Percentiles rank a stretch among this genome's conserved stretches.
These are phyloP conservation scores for Cyclotella distinguenda DNA, from an alignment of 108 stramenopile species.

Conservation along the genomic window DNA sequence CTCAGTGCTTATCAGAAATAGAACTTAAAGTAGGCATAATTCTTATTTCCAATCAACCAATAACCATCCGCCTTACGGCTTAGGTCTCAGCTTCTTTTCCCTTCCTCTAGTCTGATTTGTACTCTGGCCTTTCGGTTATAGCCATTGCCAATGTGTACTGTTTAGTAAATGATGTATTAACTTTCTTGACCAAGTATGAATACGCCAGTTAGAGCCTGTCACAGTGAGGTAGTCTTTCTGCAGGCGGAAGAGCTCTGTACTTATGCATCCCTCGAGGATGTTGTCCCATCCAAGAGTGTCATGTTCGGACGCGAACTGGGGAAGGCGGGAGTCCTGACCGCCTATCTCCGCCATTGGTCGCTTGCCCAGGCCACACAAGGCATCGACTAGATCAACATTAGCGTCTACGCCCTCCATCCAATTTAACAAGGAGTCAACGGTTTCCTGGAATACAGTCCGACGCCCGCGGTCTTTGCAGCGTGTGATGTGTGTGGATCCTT, in stretches of 20 bases:
- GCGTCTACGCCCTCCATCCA: background rate
- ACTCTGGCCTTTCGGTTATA: slow-evolving; percentile 1
- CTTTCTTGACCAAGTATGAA: background rate
- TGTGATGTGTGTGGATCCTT: background rate
- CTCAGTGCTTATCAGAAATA: too few species aligned
- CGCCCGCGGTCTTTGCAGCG: background rate
- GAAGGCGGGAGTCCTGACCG: too few species aligned
- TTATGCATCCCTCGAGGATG: background rate
- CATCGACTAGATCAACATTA: background rate
- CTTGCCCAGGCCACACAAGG: background rate
- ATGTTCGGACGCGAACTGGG: background rate
- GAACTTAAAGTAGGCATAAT: too few species aligned
- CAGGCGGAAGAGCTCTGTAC: background rate
- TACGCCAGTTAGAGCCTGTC: background rate
- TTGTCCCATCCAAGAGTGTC: slow-evolving; percentile 4
- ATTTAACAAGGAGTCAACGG: background rate
- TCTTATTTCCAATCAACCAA: too few species aligned
- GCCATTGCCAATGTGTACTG: slow-evolving; percentile 5
- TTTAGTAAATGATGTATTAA: background rate
- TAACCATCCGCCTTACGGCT: too few species aligned
- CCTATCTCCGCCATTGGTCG: background rate
- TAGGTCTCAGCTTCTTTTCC: background rate
- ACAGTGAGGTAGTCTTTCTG: background rate
- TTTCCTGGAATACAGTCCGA: background rate
- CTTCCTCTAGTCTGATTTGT: background rate